These are phyloP conservation scores for Eucalyptus microcorys DNA, from an alignment of 345 rosid species.

Conservation along the genomic window DNA sequence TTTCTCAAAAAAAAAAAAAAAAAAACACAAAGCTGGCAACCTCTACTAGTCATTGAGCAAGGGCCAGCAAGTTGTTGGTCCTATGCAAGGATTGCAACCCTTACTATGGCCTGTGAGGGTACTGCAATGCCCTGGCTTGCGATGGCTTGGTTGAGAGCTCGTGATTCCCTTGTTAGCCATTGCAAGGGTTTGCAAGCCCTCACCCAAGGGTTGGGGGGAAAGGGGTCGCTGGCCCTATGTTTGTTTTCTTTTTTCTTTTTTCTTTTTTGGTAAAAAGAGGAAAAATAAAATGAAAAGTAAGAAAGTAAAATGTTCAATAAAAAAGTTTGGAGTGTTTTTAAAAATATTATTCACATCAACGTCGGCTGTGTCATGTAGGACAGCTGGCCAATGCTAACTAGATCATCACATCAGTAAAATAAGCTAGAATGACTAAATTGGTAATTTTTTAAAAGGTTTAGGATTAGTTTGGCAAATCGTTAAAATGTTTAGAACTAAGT, in stretches of 20 bases:
- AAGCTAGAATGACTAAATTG: background rate
- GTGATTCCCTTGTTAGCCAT: background rate
- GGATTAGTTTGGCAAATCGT: background rate
- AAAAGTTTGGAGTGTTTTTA: too few species aligned
- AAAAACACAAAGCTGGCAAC: background rate
- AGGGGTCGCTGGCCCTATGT: background rate
- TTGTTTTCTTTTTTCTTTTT: too few species aligned
- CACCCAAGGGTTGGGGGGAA: background rate
- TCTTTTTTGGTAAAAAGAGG: background rate
- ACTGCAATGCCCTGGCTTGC: background rate
- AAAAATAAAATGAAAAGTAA: background rate
- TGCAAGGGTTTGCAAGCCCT: background rate
- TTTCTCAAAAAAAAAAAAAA: too few species aligned
- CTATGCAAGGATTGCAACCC: background rate
- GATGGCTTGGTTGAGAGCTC: background rate
- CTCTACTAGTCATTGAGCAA: background rate
- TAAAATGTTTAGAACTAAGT: too few species aligned
- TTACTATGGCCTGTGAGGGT: background rate
- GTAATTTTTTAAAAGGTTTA: background rate
- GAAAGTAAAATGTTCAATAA: too few species aligned
- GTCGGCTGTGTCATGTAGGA: too few species aligned
- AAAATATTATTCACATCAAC: too few species aligned
- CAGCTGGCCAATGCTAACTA: background rate
- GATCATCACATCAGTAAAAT: background rate
- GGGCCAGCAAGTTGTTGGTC: background rate